These are phyloP conservation scores for Ceratobasidium sp. DNA, from an alignment of 1,284 basidiomycete species.

Conservation along the genomic window DNA sequence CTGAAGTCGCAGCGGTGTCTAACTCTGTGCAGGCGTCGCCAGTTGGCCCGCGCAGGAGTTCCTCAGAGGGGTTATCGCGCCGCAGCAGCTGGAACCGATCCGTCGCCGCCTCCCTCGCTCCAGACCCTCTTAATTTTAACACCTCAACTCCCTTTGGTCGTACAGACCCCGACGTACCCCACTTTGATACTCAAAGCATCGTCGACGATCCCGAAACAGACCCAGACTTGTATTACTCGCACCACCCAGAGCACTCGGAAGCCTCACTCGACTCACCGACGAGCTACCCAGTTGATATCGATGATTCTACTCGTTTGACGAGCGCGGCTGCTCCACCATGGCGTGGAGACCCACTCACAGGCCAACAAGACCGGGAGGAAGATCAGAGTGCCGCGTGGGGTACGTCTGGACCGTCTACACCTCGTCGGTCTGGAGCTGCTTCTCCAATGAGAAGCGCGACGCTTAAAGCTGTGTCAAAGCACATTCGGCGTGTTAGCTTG, in stretches of 20 bases:
- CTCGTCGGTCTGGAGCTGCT: conserved; percentile 4
- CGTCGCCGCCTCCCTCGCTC: conserved; percentile 9
- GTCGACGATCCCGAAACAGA: conserved; percentile 31
- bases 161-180: conserved; percentile 12
- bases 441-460: conserved; percentile 40
- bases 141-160: conserved; percentile 5
- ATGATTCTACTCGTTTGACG: conserved; percentile 43
- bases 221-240: not conserved
- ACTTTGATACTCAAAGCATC: conserved; percentile 32
- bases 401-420: conserved; percentile 13
- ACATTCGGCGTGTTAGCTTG: conserved; percentile 74
- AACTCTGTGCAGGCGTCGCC: conserved; percentile 38
- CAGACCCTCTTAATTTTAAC: conserved; percentile 15
- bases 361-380: conserved; percentile 12
- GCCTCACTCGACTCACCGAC: conserved; percentile 41
- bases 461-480: conserved; percentile 62
- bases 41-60: conserved; percentile 10
- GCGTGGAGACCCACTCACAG: conserved; percentile 24
- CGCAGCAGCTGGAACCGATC: conserved; percentile 38
- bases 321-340: conserved; percentile 35
- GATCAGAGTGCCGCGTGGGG: conserved; percentile 24
- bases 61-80: conserved; percentile 28
- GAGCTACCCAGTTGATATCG: conserved; percentile 17
- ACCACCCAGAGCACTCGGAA: conserved; percentile 21
- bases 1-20: conserved; percentile 32